Percentiles rank a stretch among this genome's conserved stretches.
These are phyloP conservation scores for Globisporangium cystogenes DNA, from an alignment of 352 stramenopile genomes.

Conservation along the genomic window DNA sequence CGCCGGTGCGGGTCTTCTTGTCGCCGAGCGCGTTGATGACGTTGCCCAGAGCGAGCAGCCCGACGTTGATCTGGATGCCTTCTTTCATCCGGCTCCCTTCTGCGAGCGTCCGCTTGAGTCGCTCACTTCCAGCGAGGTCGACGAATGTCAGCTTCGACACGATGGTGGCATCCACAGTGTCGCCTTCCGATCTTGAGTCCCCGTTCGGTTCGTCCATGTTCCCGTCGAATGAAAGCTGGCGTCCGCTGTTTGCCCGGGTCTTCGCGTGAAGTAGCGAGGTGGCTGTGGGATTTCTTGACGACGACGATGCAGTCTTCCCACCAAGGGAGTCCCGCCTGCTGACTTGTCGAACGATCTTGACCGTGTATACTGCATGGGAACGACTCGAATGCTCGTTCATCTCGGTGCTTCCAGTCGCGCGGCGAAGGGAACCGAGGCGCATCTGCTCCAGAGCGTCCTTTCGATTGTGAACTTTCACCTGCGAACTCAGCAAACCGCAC, in stretches of 20 bases:
- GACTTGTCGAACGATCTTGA: slow-evolving; percentile 72
- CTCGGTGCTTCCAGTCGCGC: slow-evolving; percentile 79
- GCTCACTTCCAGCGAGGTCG: slow-evolving; percentile 80
- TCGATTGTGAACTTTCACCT: slow-evolving; percentile 51
- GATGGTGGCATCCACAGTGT: slow-evolving; percentile 30
- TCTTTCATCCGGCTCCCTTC: slow-evolving; percentile 87
- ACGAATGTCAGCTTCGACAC: slow-evolving; percentile 87
- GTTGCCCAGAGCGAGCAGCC: slow-evolving; percentile 77
- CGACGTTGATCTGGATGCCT: slow-evolving; percentile 87
- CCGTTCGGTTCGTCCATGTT: slow-evolving; percentile 4
- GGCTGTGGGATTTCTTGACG: slow-evolving; percentile 5
- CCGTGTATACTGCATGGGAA: slow-evolving; percentile 81
- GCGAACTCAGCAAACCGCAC: not conserved
- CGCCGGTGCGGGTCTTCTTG: slow-evolving; percentile 38
- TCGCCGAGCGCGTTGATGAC: slow-evolving; percentile 86
- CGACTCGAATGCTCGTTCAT: slow-evolving; percentile 89
- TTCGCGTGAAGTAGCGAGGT: slow-evolving; percentile 8
- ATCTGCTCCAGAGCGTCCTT: slow-evolving; percentile 77
- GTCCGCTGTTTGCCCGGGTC: slow-evolving; percentile 11
- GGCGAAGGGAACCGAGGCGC: slow-evolving; percentile 55
- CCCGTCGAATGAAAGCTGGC: slow-evolving; percentile 10
- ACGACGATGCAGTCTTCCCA: slow-evolving; percentile 3
- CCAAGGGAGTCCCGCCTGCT: slow-evolving; percentile 19
- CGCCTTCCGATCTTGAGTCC: slow-evolving; percentile 9
- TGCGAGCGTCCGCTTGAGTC: slow-evolving; percentile 81